Base-by-base conservation (phyloP, 805 yeast genomes). In the Debaryomyces prosopidis region DNA sequence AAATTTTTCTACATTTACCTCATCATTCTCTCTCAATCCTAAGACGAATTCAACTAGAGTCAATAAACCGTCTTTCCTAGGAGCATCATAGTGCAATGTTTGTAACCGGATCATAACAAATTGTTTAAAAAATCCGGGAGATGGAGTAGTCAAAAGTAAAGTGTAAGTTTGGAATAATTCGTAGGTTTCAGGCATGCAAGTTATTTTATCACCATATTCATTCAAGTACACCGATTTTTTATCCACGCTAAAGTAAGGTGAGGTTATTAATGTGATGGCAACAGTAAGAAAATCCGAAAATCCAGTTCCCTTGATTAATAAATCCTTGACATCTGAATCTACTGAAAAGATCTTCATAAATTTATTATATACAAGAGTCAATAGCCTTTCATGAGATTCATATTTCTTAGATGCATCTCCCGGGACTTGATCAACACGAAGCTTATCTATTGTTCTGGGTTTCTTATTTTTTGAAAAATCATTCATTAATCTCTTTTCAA, bases 11-110 rank as follows among this genome's bases (percentile, higher is more conserved):
- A 82, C 63, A 50, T 82, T 83, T 11, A 89, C 64, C 10, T 81
- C 82, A 45, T 85, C 92, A 43, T 76, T 73, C 35, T 89, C 95
- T 45, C 96, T 71, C 19, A 87, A 69, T 0, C 96, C 96, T 11
- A 87, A 69, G 0, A 87, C 73, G 50, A 87, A 81, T 62, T 92
- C 97, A 23, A 90, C 73, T 40, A 92, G 64, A 1, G 90, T 75
- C 23, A 79, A 65, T 1, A 94, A 81, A 0, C 98, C 97, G 55
- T 85, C 84, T 1, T 64, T 47, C 17, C 54, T 61, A 2, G 76
- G 62, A 18, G 95, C 75, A 36, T 73, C 62, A 16, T 80, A 59
- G 1, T 87, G 85, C 20, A 89, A 63, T 3, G 60, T 48, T 0
- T 85, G 77, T 3, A 92, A 68, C 39, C 75, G 69, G 0, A 64